Conservation (phyloP, 1,284 basidiomycete genomes). For the Irpex sp. region DNA sequence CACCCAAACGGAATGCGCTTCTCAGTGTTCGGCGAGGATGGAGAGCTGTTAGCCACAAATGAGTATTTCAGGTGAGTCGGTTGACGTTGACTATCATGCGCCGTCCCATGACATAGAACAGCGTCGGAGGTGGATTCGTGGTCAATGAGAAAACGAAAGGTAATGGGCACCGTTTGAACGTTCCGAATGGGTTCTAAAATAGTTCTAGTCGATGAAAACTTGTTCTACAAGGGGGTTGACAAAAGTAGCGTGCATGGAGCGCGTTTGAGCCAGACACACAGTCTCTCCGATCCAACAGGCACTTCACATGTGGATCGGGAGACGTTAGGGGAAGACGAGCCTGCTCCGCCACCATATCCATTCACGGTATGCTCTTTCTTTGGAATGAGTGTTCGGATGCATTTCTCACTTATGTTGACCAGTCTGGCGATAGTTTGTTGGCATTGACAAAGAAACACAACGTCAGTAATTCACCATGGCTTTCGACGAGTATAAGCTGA, state of each 20-base stretch:
- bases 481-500: conserved; percentile 14
- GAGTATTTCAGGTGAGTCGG: conserved; percentile 83
- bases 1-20: conserved; percentile 95
- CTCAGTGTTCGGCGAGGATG: conserved; percentile 84
- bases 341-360: conserved; percentile 79
- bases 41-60: conserved; percentile 92
- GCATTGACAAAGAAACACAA: conserved; percentile 87
- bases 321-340: conserved; percentile 49
- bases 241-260: conserved; percentile 83
- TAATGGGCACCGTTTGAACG: conserved; percentile 24
- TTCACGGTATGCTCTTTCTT: conserved; percentile 53
- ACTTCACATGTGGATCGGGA: no score
- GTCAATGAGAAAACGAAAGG: conserved; percentile 92
- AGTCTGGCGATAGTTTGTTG: conserved; percentile 83
- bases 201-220: conserved; percentile 85
- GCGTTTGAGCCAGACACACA: conserved; percentile 79
- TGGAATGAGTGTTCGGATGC: not conserved
- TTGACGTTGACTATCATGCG: not conserved
- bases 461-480: conserved; percentile 50
- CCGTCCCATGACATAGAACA: conserved; percentile 29
- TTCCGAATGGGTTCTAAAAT: conserved; percentile 14
- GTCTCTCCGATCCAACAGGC: conserved; percentile 65
- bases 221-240: conserved; percentile 97
- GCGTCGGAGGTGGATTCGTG: conserved; percentile 92
- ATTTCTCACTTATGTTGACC: not conserved